A percentile compares a stretch with the other conserved stretches of the same genome.
Conservation (phyloP, 2,329 filamentous ascomycete species). For the Penicillium sp. region DNA sequence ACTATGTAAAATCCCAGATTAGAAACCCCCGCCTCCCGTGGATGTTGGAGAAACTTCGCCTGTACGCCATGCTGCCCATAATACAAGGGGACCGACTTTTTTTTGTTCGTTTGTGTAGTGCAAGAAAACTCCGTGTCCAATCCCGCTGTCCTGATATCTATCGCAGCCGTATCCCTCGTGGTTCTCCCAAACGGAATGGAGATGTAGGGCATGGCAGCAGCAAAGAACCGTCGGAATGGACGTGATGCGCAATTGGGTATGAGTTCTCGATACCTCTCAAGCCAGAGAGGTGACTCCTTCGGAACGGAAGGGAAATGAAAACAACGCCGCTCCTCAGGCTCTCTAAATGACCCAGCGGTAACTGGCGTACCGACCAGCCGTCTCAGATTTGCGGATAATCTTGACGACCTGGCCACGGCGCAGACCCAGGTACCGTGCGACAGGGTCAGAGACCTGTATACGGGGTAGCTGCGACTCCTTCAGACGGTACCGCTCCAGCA, state of each 20-base stretch:
- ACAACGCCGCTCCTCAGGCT: background rate
- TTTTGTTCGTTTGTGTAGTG: constrained; percentile 22
- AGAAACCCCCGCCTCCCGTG: constrained; percentile 19
- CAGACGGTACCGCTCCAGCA: constrained; percentile 84
- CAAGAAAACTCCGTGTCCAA: constrained; percentile 22
- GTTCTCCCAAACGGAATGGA: background rate
- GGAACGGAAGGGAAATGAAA: background rate
- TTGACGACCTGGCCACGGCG: constrained; percentile 93
- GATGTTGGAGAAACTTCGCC: constrained; percentile 31
- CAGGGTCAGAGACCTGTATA: constrained; percentile 86
- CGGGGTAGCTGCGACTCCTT: constrained; percentile 97
- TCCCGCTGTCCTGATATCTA: constrained; percentile 5
- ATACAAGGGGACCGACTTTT: constrained; percentile 30
- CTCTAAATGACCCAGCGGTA: constrained; percentile 65
- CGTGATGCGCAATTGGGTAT: constrained; percentile 14
- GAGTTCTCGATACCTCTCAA: constrained; percentile 3
- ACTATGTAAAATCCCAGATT: constrained; percentile 22
- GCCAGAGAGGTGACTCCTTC: background rate
- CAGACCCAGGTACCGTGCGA: constrained; percentile 85
- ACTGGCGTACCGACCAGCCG: constrained; percentile 91
- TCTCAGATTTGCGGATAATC: constrained; percentile 94
- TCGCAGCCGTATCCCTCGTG: background rate
- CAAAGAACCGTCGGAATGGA: constrained; percentile 7
- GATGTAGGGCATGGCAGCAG: background rate
- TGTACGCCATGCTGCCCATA: constrained; percentile 39